phyloP scores from a whole-genome alignment of 495 filamentous ascomycete genomes.

The Aspergillus conjunctus region DNA sequence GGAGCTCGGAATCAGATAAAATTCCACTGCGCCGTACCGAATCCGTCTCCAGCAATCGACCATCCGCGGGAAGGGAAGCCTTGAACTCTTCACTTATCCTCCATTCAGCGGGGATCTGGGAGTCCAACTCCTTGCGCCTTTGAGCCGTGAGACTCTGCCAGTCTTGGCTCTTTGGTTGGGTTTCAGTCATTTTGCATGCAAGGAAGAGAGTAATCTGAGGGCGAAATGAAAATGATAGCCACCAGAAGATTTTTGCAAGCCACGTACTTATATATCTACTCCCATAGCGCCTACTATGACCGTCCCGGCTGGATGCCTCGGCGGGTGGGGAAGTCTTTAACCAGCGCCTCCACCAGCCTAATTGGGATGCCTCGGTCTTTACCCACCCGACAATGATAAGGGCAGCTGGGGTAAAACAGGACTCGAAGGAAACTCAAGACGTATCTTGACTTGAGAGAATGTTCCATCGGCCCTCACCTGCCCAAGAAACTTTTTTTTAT shows the following conservation, averaged over 20 bases:
- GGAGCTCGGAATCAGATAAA: constrained; percentile 42
- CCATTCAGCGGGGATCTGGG: constrained; percentile 35
- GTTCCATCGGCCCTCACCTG: too few relatives aligned
- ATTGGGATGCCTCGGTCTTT: constrained; percentile 23
- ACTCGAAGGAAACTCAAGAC: too few relatives aligned
- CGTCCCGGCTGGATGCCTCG: too few relatives aligned
- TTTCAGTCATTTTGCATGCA: not conserved
- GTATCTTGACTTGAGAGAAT: too few relatives aligned
- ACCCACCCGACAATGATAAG: too few relatives aligned
- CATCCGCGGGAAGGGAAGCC: constrained; percentile 10
- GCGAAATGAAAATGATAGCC: not conserved
- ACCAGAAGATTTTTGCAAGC: too few relatives aligned
- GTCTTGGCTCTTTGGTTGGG: not conserved
- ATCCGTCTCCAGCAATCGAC: constrained; percentile 21
- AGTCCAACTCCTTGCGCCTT: constrained; percentile 26
- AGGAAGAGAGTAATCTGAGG: not conserved
- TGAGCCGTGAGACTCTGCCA: constrained; percentile 32
- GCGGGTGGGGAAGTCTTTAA: too few relatives aligned
- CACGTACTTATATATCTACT: not conserved
- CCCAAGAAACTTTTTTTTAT: too few relatives aligned
- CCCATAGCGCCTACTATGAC: too few relatives aligned
- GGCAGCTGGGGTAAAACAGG: too few relatives aligned
- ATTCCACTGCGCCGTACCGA: constrained; percentile 28
- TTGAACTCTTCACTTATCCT: constrained; percentile 19
- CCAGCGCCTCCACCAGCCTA: constrained; percentile 31